Percentiles rank a stretch among this genome's conserved stretches.
phyloP scores from a whole-genome alignment of 2,329 filamentous ascomycete species.

The Cercospora sesami region DNA sequence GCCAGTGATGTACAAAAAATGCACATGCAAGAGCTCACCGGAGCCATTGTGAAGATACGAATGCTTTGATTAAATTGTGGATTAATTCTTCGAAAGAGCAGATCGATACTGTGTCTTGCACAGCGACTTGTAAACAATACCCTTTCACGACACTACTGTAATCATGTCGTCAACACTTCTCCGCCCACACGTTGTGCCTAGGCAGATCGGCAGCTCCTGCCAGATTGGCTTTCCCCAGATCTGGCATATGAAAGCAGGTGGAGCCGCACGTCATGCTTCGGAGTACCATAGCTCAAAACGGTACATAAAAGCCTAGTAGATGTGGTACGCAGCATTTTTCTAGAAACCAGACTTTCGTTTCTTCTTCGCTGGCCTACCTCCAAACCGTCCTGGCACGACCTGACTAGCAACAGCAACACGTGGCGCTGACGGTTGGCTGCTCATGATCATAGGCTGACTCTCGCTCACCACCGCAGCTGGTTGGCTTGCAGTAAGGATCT shows the following conservation, averaged over 20 bases:
- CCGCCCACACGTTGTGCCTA: slow-evolving; percentile 6
- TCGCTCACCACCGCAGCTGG: slow-evolving; percentile 17
- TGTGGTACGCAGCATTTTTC: slow-evolving; percentile 9
- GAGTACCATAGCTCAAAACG: background rate
- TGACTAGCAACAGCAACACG: slow-evolving; percentile 36
- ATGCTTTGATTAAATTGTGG: background rate
- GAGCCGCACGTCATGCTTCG: slow-evolving; percentile 5
- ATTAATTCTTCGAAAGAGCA: background rate
- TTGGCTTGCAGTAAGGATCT: slow-evolving; percentile 36
- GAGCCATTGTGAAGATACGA: background rate
- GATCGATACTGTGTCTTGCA: background rate
- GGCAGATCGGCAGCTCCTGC: slow-evolving; percentile 13
- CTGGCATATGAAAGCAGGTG: slow-evolving; percentile 6
- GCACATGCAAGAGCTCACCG: background rate
- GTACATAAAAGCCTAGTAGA: background rate
- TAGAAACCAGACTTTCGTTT: slow-evolving; percentile 45
- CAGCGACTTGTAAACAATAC: slow-evolving; percentile 11
- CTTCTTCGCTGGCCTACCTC: slow-evolving; percentile 43
- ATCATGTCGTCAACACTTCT: slow-evolving; percentile 28
- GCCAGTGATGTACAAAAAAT: background rate
- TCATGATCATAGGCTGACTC: slow-evolving; percentile 22
- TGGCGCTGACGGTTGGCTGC: slow-evolving; percentile 28
- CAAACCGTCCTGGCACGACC: slow-evolving; percentile 36
- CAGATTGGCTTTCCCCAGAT: slow-evolving; percentile 17
- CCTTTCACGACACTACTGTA: slow-evolving; percentile 8